phyloP scores from a whole-genome alignment of 2,329 filamentous ascomycete species.

The Epichloe amarillans region DNA sequence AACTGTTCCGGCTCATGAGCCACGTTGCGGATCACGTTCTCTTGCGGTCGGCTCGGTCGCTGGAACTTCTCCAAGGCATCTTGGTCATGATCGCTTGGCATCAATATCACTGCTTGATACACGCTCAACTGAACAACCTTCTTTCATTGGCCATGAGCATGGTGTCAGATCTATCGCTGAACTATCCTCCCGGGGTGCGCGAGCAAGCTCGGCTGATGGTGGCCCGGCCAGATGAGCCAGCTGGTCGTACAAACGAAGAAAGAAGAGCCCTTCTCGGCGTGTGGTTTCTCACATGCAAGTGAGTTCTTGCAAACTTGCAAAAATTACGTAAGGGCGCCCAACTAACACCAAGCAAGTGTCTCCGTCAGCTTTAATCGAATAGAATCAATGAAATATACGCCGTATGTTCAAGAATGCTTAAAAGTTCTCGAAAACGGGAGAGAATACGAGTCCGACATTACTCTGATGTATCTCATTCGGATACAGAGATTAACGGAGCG shows the following conservation, averaged over 20 bases:
- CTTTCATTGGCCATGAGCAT: constrained; percentile 34
- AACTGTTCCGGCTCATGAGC: constrained; percentile 34
- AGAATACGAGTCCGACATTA: constrained; percentile 34
- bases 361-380: constrained; percentile 29
- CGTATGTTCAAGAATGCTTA: constrained; percentile 38
- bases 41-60: constrained; percentile 33
- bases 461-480: constrained; percentile 32
- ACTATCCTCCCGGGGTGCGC: constrained; percentile 24
- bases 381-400: constrained; percentile 36
- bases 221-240: constrained; percentile 24
- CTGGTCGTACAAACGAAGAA: constrained; percentile 35
- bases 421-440: constrained; percentile 26
- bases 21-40: constrained; percentile 35
- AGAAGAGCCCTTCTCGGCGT: constrained; percentile 36
- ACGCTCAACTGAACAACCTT: constrained; percentile 38
- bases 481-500: constrained; percentile 37
- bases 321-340: neutral
- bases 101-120: constrained; percentile 40
- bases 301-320: constrained; percentile 11
- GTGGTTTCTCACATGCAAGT: constrained; percentile 42
- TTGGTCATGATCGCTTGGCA: constrained; percentile 37
- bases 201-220: constrained; percentile 31
- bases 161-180: constrained; percentile 33
- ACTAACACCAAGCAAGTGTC: constrained; percentile 17
- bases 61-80: constrained; percentile 36